Base-by-base conservation (phyloP, 148 eudicot genomes). In the Linanthus parryae region DNA sequence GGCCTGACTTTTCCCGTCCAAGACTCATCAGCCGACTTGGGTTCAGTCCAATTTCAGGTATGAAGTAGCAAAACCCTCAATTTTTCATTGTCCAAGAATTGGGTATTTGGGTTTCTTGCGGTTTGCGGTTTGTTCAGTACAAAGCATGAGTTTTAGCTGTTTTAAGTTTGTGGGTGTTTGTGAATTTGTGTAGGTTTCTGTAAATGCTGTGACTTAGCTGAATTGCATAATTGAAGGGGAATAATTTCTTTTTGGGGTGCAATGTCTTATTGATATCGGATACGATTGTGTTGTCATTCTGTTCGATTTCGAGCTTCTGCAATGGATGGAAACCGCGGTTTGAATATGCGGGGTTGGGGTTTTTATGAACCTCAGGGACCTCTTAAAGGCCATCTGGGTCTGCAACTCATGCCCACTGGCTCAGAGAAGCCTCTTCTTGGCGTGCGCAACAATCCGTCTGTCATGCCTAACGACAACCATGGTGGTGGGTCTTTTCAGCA, bases 261-360 rank as follows among this genome's bases (percentile, higher is more conserved):
- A 27, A n/a, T 48, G 14, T 29, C 12, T 17, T 3, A 17, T 49
- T 49, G 38, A 14, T 48, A 29, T 13, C 18, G 7, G 7, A 31
- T 31, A 31, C 35, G 5, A 11, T 31, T 31, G 7, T n/a, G 25
- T 8, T 51, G 11, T 17, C 20, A 12, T 33, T 30, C 22, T 1
- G 16, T 19, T 21, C 50, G 11, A 1, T 41, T 30, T 44, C 21
- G 19, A 21, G 23, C 18, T 40, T 55, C 26, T 17, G 41, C 22
- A 20, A 30, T 30, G 50, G 59, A 56, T 42, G 38, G 48, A 25
- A 56, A 56, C 20, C 38, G 39, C 31, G 42, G 17, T 42, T 27
- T 57, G 33, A 45, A 57, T 46, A 44, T 44, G 18, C 52, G 52
- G 2, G 46, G 46, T 46, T 57, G 62, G 62, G 52, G 44, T 13